Conservation (phyloP, 169 alveolate species). For the Babesia sp. region DNA sequence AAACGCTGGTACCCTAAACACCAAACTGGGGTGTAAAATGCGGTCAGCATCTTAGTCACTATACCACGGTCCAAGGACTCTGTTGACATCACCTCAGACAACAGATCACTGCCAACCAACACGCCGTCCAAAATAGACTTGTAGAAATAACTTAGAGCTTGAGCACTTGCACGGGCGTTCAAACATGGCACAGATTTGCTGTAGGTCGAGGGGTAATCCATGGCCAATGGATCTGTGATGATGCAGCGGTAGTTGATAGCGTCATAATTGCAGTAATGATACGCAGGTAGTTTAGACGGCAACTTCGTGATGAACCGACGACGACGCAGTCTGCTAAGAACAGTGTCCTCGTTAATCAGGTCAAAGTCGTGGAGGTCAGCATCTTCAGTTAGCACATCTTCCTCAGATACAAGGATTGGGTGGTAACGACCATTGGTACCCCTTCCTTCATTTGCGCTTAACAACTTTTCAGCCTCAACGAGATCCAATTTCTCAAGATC, state of each 20-base stretch:
- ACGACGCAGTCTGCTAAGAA: not conserved
- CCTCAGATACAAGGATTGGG: constrained; percentile 26
- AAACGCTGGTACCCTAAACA: constrained; percentile 62
- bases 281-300: not conserved
- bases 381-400: constrained; percentile 26
- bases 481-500: constrained; percentile 17
- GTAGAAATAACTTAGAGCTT: constrained; percentile 48
- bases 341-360: not conserved
- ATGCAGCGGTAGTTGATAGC: constrained; percentile 29
- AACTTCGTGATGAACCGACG: constrained; percentile 16
- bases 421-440: constrained; percentile 12
- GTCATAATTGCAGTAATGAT: constrained; percentile 29
- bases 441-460: not conserved
- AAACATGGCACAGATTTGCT: constrained; percentile 52
- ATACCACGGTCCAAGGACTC: constrained; percentile 29
- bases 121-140: constrained; percentile 31
- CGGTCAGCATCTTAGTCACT: constrained; percentile 32
- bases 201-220: constrained; percentile 43
- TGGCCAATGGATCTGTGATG: constrained; percentile 32
- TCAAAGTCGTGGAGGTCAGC: constrained; percentile 12
- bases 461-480: constrained; percentile 1
- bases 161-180: constrained; percentile 51
- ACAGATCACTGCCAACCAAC: constrained; percentile 18
- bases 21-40: constrained; percentile 46
- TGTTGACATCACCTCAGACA: constrained; percentile 27